Evolutionary conservation across 345 rosid species (phyloP), one percentile per base, ranked within the genome.

Genomic region (Erucastrum elatum): DNA sequence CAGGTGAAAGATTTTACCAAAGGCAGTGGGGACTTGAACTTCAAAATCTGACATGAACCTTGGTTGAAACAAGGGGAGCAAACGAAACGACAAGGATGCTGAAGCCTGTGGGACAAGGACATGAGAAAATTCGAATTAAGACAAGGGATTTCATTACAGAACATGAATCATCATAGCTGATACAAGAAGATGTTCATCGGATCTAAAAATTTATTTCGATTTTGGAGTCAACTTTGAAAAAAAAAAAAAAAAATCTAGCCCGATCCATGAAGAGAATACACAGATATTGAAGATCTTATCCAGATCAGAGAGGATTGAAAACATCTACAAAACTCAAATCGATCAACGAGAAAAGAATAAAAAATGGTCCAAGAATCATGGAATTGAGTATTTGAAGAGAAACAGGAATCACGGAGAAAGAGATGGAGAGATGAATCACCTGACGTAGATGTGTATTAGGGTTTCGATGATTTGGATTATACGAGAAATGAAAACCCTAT

Each of bases 11-110:
- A 7, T 66, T 64, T n/a, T 81, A 85, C 87, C 87, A 71, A 75
- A 85, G 82, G 85, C 79, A 71, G 76, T 34, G 30, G 85, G 85
- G 82, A 82, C 78, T 56, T 83, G 83, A 51, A 74, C 68, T 66
- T 85, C 82, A 72, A 81, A 76, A 73, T 83, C 84, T 76, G 88
- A 83, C 86, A 83, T 81, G 85, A 85, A 83, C 76, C 85, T 85
- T 68, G 5, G 73, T 56, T 78, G 70, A 68, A 65, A 70, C 74
- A 30, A 82, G 9, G 74, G 77, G 77, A 65, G 63, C 29, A 72
- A 66, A 21, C 49, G 11, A 21, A 21, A 21, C 34, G 21, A 35
- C 46, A 63, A 55, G 29, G 61, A 30, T 3, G 69, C 51, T 37
- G 1, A 44, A 1, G 33, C 71, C 81, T 77, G 76, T 1, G 44